Evolutionary conservation across 208 protist species (phyloP), one percentile per base, ranked within the genome.

Genomic region (Chromosphaera perkinsii): DNA sequence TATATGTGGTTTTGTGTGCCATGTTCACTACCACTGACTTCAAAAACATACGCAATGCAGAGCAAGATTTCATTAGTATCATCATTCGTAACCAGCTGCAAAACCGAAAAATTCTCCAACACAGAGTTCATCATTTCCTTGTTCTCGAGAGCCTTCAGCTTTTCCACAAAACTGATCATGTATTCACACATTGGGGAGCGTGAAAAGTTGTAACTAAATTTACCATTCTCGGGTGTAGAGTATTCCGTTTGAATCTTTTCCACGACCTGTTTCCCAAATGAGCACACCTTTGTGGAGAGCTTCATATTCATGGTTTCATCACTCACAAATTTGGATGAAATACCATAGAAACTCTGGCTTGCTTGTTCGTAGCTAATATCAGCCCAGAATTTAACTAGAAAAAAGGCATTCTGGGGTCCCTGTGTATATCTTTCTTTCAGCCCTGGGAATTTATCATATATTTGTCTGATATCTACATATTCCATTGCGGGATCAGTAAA

Each of bases 101-200:
- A 47, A 17, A 68, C 45, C 7, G 64, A 69, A 26, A 69, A 69
- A 32, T 69, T 69, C 49, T 69, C 64, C 43, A 69, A 26, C 43
- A 69, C 64, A 4, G 7, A n/a, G 45, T 69, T 55, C 51, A 55
- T 69, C 31, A 36, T 36, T 1, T 63, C 64, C 10, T 27, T 60
- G 39, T 33, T 59, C 22, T 31, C 35, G 9, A 59, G 4, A 7
- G n/a, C 9, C 22, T 36, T 37, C 58, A 64, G 39, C 58, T 64
- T 64, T 36, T 64, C 33, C 39, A 64, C 27, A 57, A 64, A 64
- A 5, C n/a, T 36, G 14, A 54, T 17, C 58, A 64, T 64, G 58
- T 64, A 64, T 4, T 64, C 58, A 36, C 58, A 64, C 37, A 64
- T 61, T 31, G 32, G 37, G 33, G 58, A 27, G 10, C 35, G 43